These are phyloP conservation scores for Aspergillus uvarum DNA, from an alignment of 2,329 filamentous ascomycete species.

Conservation along the genomic window DNA sequence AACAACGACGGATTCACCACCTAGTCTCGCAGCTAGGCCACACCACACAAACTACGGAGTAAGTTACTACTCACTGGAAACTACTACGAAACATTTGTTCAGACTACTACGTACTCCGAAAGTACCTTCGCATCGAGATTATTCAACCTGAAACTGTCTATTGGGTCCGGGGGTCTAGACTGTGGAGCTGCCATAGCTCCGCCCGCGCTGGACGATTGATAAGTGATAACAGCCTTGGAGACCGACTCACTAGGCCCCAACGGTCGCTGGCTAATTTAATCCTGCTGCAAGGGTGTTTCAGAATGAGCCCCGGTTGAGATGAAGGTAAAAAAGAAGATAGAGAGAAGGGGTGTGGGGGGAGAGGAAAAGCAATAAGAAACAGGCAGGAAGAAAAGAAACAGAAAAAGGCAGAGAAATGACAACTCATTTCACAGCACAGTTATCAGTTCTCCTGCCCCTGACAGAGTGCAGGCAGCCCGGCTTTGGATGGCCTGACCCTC, in stretches of 20 bases:
- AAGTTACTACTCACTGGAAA: no score
- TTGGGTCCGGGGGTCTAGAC: not conserved
- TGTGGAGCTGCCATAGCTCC: not conserved
- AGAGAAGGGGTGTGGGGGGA: not conserved
- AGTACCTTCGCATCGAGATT: not conserved
- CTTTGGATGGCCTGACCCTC: not conserved
- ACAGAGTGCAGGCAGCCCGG: not conserved
- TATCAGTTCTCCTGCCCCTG: no score
- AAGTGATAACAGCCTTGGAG: not conserved
- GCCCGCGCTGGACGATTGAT: not conserved
- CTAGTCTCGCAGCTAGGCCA: no score
- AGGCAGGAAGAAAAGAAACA: no score
- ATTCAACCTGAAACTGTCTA: not conserved
- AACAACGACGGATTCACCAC: not conserved
- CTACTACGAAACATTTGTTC: no score
- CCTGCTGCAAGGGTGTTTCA: slow-evolving; percentile 1
- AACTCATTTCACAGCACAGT: no score
- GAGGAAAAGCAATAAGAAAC: no score
- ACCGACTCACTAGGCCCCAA: not conserved
- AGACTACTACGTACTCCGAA: no score
- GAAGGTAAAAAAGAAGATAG: not conserved
- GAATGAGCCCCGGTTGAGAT: not conserved
- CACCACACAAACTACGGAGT: no score
- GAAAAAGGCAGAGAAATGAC: no score
- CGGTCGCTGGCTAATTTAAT: not conserved